Evolutionary conservation across 176 grass and related monocot genomes (phyloP).

Genomic region (Musa beccarii): DNA sequence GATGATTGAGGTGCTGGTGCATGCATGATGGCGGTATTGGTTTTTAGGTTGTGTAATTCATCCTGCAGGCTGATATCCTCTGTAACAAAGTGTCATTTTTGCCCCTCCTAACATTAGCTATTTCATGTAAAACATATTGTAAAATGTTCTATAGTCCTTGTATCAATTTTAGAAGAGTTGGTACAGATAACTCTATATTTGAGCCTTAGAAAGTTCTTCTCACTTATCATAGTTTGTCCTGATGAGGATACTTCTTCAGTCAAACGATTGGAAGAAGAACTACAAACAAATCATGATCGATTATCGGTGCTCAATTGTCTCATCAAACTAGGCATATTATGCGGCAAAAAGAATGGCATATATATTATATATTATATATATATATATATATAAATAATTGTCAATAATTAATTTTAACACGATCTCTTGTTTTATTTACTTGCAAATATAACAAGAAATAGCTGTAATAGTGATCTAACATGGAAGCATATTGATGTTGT

Average conservation of each 20-base stretch:
- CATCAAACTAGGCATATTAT: conserved; percentile 61
- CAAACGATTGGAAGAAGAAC: conserved; percentile 27
- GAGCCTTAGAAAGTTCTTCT: conserved; percentile 14
- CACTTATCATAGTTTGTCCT: conserved; percentile 35
- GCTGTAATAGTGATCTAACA: too few species aligned
- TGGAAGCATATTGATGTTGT: too few species aligned
- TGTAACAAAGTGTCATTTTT: conserved; percentile 37
- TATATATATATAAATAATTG: too few species aligned
- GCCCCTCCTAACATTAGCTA: conserved; percentile 65
- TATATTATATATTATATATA: too few species aligned
- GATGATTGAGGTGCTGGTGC: too few species aligned
- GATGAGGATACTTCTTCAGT: conserved; percentile 22
- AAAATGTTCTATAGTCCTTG: too few species aligned
- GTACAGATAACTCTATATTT: background rate
- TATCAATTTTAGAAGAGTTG: too few species aligned
- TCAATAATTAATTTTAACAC: too few species aligned
- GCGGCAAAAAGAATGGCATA: too few species aligned
- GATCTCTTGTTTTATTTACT: too few species aligned
- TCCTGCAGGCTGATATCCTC: conserved; percentile 40
- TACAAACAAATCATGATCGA: background rate
- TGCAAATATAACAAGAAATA: too few species aligned
- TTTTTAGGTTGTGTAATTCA: conserved; percentile 70
- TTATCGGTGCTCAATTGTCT: conserved; percentile 43
- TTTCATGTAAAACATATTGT: conserved; percentile 35
- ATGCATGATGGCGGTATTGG: too few species aligned